These are phyloP conservation scores for Sarcodon aspratus DNA, from an alignment of 768 basidiomycete genomes.

Conservation along the genomic window DNA sequence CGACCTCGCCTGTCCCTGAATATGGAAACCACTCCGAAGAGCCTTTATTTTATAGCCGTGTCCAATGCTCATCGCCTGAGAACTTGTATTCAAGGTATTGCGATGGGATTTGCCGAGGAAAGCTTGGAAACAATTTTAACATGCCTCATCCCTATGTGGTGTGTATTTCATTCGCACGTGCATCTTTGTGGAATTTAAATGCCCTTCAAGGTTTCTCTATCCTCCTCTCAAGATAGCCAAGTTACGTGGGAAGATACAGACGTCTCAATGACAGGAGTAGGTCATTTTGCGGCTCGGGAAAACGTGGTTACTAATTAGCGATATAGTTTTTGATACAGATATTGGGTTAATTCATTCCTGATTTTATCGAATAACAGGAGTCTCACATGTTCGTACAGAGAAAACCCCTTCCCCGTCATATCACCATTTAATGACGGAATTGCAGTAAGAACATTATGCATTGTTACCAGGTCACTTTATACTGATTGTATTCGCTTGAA, in stretches of 20 bases:
- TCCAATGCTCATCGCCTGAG: not conserved
- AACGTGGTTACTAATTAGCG: not conserved
- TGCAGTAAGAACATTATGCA: not conserved
- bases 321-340: not conserved
- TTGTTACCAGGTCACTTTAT: not conserved
- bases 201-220: not conserved
- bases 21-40: not conserved
- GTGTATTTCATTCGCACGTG: not conserved
- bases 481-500: not conserved
- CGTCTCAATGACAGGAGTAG: not conserved
- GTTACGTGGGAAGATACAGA: not conserved
- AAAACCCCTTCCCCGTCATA: not conserved
- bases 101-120: not conserved
- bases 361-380: not conserved
- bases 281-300: not conserved
- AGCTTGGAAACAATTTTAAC: not conserved
- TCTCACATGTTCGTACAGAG: not conserved
- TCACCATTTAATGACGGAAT: not conserved
- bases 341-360: not conserved
- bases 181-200: not conserved
- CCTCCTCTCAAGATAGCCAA: not conserved
- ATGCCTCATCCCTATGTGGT: not conserved
- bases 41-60: not conserved
- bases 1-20: too few species aligned
- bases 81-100: not conserved